Evolutionary conservation across 1,284 basidiomycete genomes (phyloP).

Genomic region (Abortiporus biennis): DNA sequence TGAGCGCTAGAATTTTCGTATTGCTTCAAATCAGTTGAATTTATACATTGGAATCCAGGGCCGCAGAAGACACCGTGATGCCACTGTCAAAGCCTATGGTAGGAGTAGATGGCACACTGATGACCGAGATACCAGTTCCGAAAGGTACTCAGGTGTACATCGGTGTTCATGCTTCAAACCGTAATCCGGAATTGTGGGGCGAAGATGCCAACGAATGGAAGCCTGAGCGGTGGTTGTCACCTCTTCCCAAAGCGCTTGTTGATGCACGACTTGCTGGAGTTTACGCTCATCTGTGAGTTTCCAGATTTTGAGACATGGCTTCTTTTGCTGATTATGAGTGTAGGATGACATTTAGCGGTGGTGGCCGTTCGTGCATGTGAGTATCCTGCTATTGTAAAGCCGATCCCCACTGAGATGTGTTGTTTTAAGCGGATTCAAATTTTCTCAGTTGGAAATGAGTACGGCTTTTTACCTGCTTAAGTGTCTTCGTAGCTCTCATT

Average conservation of each 20-base stretch:
- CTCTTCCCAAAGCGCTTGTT: conserved; percentile 14
- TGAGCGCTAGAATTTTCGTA: neutral
- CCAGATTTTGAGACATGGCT: neutral
- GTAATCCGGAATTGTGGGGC: conserved; percentile 24
- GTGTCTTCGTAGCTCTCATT: neutral
- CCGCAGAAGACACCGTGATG: conserved; percentile 13
- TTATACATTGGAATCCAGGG: conserved; percentile 15
- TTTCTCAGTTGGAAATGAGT: conserved; percentile 11
- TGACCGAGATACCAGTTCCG: conserved; percentile 32
- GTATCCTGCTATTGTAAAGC: neutral
- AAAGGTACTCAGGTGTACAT: conserved; percentile 28
- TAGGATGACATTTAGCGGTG: neutral
- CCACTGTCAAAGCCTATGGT: conserved; percentile 17
- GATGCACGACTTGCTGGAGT: conserved; percentile 12
- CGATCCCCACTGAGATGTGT: neutral
- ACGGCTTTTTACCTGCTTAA: neutral
- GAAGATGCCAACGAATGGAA: conserved; percentile 24
- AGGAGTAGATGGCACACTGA: conserved; percentile 24
- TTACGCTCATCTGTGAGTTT: conserved; percentile 12
- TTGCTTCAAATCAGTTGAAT: neutral
- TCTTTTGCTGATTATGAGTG: neutral
- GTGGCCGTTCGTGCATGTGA: neutral
- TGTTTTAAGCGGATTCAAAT: conserved; percentile 10
- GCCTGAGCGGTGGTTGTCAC: conserved; percentile 25
- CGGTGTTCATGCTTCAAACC: conserved; percentile 20